phyloP scores from a whole-genome alignment of 2,329 filamentous ascomycete genomes.

The Periconia digitata region DNA sequence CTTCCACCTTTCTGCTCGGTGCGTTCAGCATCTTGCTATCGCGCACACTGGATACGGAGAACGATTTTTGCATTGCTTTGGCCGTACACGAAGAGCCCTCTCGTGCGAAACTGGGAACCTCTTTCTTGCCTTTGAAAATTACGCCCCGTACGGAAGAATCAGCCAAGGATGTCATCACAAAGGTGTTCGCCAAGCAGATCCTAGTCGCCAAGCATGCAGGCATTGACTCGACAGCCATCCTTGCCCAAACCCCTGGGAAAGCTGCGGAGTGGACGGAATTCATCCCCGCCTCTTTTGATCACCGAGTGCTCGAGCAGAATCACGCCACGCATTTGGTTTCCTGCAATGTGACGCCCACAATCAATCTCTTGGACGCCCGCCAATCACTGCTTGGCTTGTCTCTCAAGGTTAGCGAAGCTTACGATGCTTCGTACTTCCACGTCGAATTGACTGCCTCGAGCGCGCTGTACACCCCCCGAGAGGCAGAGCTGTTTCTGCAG shows the following conservation, averaged over 20 bases:
- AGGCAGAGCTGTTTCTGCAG: neutral
- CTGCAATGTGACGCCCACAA: neutral
- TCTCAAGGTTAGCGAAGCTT: neutral
- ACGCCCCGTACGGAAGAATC: neutral
- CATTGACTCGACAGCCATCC: neutral
- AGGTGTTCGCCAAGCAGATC: neutral
- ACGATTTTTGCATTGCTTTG: slow-evolving; percentile 1
- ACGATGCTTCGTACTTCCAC: neutral
- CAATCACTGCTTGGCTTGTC: neutral
- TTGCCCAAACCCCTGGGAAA: neutral
- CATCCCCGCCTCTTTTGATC: neutral
- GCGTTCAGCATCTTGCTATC: slow-evolving; percentile 1
- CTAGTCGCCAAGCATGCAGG: neutral
- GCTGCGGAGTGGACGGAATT: neutral
- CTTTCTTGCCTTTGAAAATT: slow-evolving; percentile 1
- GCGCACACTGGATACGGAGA: neutral
- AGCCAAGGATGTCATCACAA: neutral
- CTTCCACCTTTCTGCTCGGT: neutral
- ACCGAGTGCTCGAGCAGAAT: neutral
- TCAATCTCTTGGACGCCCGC: neutral
- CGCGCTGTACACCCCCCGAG: neutral
- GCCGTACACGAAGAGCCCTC: neutral
- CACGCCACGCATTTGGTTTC: neutral
- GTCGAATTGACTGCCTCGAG: neutral
- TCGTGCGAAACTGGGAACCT: neutral